Conservation (phyloP, 306 rosid genomes). For the Fragaria nilgerrensis region DNA sequence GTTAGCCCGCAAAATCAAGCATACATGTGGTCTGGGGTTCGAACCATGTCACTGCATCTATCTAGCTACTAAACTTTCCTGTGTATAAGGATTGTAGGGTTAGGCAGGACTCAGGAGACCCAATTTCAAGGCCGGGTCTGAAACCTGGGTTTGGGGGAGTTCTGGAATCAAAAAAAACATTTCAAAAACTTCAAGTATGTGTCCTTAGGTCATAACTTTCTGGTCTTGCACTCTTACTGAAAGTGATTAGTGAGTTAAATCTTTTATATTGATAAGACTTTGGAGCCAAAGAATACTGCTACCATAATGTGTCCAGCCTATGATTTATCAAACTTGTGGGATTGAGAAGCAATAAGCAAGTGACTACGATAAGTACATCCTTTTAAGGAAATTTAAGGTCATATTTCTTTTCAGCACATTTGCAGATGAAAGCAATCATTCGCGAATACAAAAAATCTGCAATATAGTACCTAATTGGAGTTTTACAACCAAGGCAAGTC, state of each 20-base stretch:
- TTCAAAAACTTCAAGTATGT: background rate
- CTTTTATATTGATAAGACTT: background rate
- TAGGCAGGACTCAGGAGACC: background rate
- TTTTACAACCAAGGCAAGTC: conserved; percentile 93
- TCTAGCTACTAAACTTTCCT: background rate
- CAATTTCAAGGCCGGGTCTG: background rate
- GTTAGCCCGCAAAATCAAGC: background rate
- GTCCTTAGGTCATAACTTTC: conserved; percentile 8
- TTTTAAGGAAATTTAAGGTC: background rate
- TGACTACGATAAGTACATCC: background rate
- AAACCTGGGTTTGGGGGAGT: background rate
- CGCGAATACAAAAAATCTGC: background rate
- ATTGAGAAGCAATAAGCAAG: background rate
- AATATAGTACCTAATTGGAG: conserved; percentile 69
- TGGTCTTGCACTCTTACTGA: background rate
- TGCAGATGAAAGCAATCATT: conserved; percentile 13
- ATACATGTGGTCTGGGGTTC: background rate
- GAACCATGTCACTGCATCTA: background rate
- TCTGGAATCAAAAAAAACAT: background rate
- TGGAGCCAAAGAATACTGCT: background rate
- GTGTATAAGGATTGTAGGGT: background rate
- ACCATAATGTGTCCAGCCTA: background rate
- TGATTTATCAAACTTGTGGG: background rate
- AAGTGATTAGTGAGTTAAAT: background rate
- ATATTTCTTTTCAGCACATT: background rate